Conservation (phyloP, 257 asterid genomes). For the Jacaranda mimosifolia region DNA sequence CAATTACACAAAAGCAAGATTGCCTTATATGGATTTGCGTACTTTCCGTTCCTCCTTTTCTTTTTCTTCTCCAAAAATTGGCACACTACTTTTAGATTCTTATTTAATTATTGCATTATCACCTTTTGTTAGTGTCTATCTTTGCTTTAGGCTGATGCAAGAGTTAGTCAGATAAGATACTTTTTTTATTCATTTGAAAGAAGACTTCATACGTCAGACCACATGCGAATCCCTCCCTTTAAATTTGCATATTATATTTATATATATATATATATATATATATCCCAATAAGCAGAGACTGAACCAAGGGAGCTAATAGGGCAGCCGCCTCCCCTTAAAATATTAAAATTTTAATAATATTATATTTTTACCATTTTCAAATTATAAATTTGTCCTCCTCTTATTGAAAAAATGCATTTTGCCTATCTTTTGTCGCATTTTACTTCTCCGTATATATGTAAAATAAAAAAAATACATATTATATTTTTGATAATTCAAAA, state of each 20-base stretch:
- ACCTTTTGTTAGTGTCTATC: not conserved
- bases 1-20: conserved; percentile 23
- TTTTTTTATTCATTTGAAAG: conserved; percentile 45
- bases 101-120: conserved; percentile 7
- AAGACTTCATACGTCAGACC: conserved; percentile 22
- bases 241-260: not conserved
- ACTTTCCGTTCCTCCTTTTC: not conserved
- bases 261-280: too few relatives aligned
- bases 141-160: conserved; percentile 31
- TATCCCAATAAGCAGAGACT: too few relatives aligned
- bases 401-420: too few relatives aligned
- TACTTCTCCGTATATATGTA: too few relatives aligned
- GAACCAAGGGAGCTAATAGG: too few relatives aligned
- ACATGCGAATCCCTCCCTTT: conserved; percentile 54
- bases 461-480: too few relatives aligned
- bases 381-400: too few relatives aligned
- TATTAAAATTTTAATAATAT: too few relatives aligned
- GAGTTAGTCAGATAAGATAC: conserved; percentile 41
- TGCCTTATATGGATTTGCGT: not conserved
- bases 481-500: too few relatives aligned
- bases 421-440: too few relatives aligned
- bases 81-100: not conserved
- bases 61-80: not conserved
- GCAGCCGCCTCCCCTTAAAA: too few relatives aligned
- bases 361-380: too few relatives aligned